Evolutionary conservation across 2,329 filamentous ascomycete genomes (phyloP), one percentile per base, ranked within the genome.

Genomic region (Cryoendolithus antarcticus): DNA sequence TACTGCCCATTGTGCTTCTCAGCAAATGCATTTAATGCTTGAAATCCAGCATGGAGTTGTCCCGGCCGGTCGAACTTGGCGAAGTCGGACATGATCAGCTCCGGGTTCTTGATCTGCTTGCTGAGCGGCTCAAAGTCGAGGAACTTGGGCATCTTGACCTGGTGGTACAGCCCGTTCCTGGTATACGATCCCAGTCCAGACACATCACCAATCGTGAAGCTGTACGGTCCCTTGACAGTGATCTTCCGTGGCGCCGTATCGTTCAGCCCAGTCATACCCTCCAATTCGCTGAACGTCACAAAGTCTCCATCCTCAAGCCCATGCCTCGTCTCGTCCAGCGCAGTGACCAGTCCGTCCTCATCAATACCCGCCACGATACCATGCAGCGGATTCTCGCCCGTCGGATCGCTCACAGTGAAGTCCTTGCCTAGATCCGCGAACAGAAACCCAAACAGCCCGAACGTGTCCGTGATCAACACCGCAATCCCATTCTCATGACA

Each of bases 101-200:
- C 89, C 2, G 91, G 91, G 42, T 86, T 82, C 63, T 85, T 85
- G 41, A 95, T 63, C 44, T 93, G 76, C 38, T 75, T 67, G 32
- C 78, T 78, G 41, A 95, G 75, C 31, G 77, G 71, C 66, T 94
- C 84, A 65, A 96, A 98, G 59, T 91, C 75, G 54, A 96, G 65
- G 39, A 86, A 75, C 66, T 91, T 94, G 37, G 91, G 91, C 89
- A 95, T 95, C 73, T 96, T 98, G 62, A 96, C 91, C 62, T 98
- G 91, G 30, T 84, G 81, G 62, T 83, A 98, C 43, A 94, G 75
- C 44, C 91, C 91, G 34, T 89, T 89, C 37, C 82, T 75, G 67
- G 84, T 69, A 67, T 98, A 98, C 53, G 83, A 72, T 29, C 91
- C 91, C 29, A 95, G 71, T 4, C 77, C 80, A 15, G 83, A 85